phyloP scores from a whole-genome alignment of 441 rosid species.

The Eruca vesicaria region DNA sequence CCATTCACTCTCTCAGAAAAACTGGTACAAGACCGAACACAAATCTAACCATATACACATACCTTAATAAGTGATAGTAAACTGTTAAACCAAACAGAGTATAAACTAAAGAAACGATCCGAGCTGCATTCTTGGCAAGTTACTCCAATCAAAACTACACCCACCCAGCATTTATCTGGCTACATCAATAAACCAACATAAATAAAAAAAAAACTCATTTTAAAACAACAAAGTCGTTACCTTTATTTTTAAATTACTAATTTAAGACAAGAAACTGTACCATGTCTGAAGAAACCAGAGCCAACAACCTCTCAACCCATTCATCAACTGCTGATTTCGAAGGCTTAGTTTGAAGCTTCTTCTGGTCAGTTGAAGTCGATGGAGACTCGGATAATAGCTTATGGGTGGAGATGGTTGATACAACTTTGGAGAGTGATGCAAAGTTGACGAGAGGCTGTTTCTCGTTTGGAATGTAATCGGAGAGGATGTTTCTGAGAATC shows the following conservation, averaged over 20 bases:
- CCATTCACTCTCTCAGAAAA: neutral
- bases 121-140: conserved; percentile 73
- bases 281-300: conserved; percentile 50
- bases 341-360: conserved; percentile 34
- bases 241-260: neutral
- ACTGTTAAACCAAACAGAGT: conserved; percentile 64
- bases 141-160: conserved; percentile 72
- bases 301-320: conserved; percentile 53
- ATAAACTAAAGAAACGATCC: conserved; percentile 61
- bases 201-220: neutral
- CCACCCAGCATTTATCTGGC: conserved; percentile 92
- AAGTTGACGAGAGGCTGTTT: conserved; percentile 41
- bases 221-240: neutral
- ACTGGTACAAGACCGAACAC: neutral
- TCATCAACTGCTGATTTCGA: conserved; percentile 69
- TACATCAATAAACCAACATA: conserved; percentile 35
- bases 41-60: neutral
- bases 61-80: conserved; percentile 66
- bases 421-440: conserved; percentile 43
- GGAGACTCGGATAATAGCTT: conserved; percentile 51
- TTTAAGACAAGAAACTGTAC: conserved; percentile 37
- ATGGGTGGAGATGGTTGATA: conserved; percentile 46
- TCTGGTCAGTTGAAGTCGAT: conserved; percentile 34
- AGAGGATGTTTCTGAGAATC: conserved; percentile 46
- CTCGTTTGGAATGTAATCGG: conserved; percentile 59